phyloP scores from a whole-genome alignment of 139 green algal species.

The Volvox africanus region DNA sequence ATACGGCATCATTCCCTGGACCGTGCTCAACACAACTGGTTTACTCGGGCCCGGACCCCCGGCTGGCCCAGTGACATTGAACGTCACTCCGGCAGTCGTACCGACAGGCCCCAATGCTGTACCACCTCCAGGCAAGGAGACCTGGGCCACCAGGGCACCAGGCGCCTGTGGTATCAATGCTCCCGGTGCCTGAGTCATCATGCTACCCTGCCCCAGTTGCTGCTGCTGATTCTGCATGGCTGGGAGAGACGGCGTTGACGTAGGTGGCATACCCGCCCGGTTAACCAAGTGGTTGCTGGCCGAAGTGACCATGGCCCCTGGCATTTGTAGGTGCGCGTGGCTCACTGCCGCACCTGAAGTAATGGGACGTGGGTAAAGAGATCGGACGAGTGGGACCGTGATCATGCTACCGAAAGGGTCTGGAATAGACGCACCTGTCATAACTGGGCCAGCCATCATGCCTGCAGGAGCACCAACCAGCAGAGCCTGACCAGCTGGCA shows the following conservation, averaged over 20 bases:
- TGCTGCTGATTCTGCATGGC: conserved; percentile 19
- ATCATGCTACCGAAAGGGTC: not conserved
- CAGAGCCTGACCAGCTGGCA: conserved; percentile 55
- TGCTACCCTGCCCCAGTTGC: not conserved
- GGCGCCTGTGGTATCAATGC: not conserved
- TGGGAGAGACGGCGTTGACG: not conserved
- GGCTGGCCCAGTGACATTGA: not conserved
- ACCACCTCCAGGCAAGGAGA: not conserved
- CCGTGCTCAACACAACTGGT: conserved; percentile 17
- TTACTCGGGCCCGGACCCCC: conserved; percentile 23
- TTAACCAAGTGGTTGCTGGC: not conserved
- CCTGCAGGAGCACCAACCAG: conserved; percentile 33
- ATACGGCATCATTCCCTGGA: conserved; percentile 26
- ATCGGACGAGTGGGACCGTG: not conserved
- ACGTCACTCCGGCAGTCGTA: not conserved
- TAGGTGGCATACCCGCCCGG: not conserved
- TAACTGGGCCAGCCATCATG: conserved; percentile 23
- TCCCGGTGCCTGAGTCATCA: not conserved
- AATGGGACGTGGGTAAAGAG: not conserved
- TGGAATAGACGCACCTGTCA: not conserved
- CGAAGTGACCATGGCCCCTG: conserved; percentile 15
- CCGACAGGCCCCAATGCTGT: not conserved
- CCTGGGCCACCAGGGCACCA: not conserved
- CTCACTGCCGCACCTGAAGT: not conserved
- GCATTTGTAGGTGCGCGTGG: conserved; percentile 4